Evolutionary conservation across 176 grass and related monocot species (phyloP), one percentile per base, ranked within the genome.

Genomic region (Melocanna baccifera): DNA sequence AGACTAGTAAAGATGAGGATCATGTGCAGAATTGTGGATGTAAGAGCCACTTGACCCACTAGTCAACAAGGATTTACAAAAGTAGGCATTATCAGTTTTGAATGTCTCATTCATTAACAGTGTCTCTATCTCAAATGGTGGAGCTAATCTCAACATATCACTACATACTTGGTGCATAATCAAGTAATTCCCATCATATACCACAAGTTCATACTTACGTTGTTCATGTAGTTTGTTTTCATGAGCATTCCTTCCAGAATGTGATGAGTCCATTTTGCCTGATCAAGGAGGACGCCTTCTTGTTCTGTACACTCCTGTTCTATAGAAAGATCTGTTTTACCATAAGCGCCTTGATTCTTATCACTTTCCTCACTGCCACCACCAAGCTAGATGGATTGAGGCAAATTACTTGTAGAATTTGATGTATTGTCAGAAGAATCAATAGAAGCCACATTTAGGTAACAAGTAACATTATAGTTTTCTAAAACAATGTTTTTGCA

Each of bases 161-260:
- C 81, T 73, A 67, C 22, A 85, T 83, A 80, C 22, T 79, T 94
- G 84, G 22, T 88, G 81, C 72, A 77, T 78, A 77, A 92, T 90
- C 58, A 96, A 91, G 77, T 88, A 85, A 75, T 87, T 91, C 81
- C 68, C 94, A 62, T 92, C 86, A 75, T 73, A 88, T 75, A 79
- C 75, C 36, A 67, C 18, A 13, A 89, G 59, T 66, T 75, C 87
- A 81, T 86, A 78, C 34, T 89, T 86, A 48, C 76, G 81, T 82
- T 92, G 69, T 75, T 88, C 83, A 73, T 59, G 61, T 65, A 56
- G 79, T 48, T 88, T 75, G 29, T 88, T 84, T 77, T 84, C 86
- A 43, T 62, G 70, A 67, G 77, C 30, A 55, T 62, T 47, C 46
- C 37, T 48, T 57, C 62, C 92, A 30, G 61, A 85, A 25, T 75